Evolutionary conservation across 2,329 filamentous ascomycete genomes (phyloP), one percentile per base, ranked within the genome.

Genomic region (Calonectria pauciramosa): DNA sequence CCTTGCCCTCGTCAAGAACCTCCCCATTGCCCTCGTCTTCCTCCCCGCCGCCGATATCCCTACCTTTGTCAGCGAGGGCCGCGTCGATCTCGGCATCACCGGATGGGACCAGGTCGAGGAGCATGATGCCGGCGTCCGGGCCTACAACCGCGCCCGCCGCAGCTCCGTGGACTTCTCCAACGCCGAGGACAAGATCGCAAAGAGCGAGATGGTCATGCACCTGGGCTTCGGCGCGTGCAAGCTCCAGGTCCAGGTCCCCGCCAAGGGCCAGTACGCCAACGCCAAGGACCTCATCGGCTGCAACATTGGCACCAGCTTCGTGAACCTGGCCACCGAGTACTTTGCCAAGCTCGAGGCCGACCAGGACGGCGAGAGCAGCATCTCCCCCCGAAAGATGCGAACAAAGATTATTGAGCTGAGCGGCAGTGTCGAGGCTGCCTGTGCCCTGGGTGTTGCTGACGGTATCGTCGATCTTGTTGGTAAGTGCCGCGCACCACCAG

Each of bases 391-490:
- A 68, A 93, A 94, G 84, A 85, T 97, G 79, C 91, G 90, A 81
- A 99, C 97, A 13, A 96, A 95, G 82, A 96, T 99, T 81, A 95
- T 98, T 82, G 97, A 97, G 86, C 91, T 99, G 75, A 97, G 96
- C 78, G 97, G 97, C 20, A 99, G 96, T 89, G 97, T 99, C 41
- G 97, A 99, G 87, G 96, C 97, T 67, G 96, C 97, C 49, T 99
- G 97, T 84, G 96, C 97, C 26, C 89, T 99, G 70, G 97, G 97
- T 68, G 96, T 99, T 34, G 97, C 97, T 54, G 96, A 99, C 84
- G 97, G 96, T 66, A 98, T 99, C 84, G 96, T 99, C 60, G 97
- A 99, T 87, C 92, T 99, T 72, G 97, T 99, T 83, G 96, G 95
- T 97, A 86, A 84, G 94, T 91, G 47, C 28, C 32, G 18, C 30